A percentile compares a stretch with the other conserved stretches of the same genome.
These are phyloP conservation scores for Senna tora DNA, from an alignment of 306 rosid species.

Conservation along the genomic window DNA sequence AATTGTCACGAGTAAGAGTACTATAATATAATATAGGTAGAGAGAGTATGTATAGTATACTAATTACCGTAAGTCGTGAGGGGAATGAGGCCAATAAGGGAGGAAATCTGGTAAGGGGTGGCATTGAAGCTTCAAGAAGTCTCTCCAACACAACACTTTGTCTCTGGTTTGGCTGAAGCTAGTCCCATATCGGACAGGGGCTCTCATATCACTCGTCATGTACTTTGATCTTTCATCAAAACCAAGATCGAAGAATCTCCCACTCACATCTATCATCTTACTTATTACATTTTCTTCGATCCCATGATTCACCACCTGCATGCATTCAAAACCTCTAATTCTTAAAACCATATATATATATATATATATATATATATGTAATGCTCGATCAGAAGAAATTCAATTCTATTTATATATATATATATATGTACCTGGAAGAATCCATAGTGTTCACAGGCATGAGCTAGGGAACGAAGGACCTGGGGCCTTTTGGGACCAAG, in stretches of 20 bases:
- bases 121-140: constrained; percentile 76
- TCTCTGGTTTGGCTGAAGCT: constrained; percentile 82
- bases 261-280: constrained; percentile 59
- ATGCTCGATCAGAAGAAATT: neutral
- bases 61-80: constrained; percentile 63
- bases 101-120: constrained; percentile 61
- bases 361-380: too few species aligned
- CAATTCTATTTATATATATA: neutral
- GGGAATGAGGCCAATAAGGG: constrained; percentile 80
- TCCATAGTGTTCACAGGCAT: constrained; percentile 74
- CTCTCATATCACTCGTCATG: constrained; percentile 71
- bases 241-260: constrained; percentile 68
- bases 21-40: too few species aligned
- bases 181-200: constrained; percentile 82
- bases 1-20: too few species aligned
- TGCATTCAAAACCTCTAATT: neutral
- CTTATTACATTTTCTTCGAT: constrained; percentile 53
- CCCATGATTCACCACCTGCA: constrained; percentile 77
- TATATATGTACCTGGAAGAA: constrained; percentile 73
- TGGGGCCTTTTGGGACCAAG: constrained; percentile 62
- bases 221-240: constrained; percentile 71
- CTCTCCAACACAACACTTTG: constrained; percentile 82
- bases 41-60: too few species aligned
- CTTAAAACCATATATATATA: too few species aligned
- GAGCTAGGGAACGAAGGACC: constrained; percentile 55